Base-by-base conservation (phyloP, 2,329 filamentous ascomycete species). In the Ophiocordyceps unilateralis region DNA sequence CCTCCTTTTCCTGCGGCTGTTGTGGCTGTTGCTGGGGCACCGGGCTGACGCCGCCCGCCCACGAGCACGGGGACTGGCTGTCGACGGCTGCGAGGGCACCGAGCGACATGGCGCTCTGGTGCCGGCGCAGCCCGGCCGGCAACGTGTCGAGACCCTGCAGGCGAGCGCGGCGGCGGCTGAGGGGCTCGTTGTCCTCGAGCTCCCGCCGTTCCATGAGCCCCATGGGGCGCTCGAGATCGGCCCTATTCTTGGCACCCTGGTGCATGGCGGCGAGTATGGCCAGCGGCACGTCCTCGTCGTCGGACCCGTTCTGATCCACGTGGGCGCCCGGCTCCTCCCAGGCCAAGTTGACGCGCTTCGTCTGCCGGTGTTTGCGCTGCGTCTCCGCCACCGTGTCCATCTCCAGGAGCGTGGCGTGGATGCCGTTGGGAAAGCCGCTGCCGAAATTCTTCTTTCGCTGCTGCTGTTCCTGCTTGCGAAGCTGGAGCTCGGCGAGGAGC, bases 371-470 rank as follows among this genome's bases (percentile, higher is more conserved):
- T 49, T 80, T 78, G 51, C 79, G 80, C 57, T 94, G 83, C 21
- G 87, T 73, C 59, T 95, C 83, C 20, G 85, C 84, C 23, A 95
- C 85, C 0, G 86, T 83, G 55, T 98, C 89, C 50, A 96, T 73
- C 56, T 98, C 78, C 1, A 98, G 69, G 4, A 98, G 69, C 0
- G 91, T 98, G 14, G 84, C 84, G 49, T 91, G 85, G 71, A 93
- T 80, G n/a, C 86, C 88, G 43, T 81, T 78, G 19, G 82, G 80
- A 50, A 68, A 69, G 2, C 63, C 61, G 39, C 70, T 75, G 26
- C 74, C 69, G 20, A 79, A 70, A 20, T 78, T 74, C 45, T 59
- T 57, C 24, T 81, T 91, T 30, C 91, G 78, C 47, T 79, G 69
- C 59, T 85, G 88, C 53, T 93, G 81, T 51, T 94, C 83, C 46